Base-by-base conservation (phyloP, 2,329 filamentous ascomycete species). In the Karstenula rhodostoma region DNA sequence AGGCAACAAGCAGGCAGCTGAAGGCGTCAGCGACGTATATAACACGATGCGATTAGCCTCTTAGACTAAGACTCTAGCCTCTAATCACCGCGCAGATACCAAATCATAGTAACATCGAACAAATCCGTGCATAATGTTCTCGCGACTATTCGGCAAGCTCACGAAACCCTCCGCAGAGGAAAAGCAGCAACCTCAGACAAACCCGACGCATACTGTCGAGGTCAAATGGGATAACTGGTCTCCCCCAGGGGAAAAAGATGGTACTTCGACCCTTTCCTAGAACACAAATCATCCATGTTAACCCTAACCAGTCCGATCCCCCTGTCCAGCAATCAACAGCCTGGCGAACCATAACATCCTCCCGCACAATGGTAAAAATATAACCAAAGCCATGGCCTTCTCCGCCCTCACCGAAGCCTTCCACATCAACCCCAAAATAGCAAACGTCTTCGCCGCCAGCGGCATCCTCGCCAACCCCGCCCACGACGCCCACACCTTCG, bases 291-390 rank as follows among this genome's bases (percentile, higher is more conserved):
- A 4, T 17, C 25, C 6, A 22, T 40, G 13, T n/a, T 57, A 35
- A 57, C 56, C 19, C 27, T 4, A 32, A 19, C 2, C 32, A 53
- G 35, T 59, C 40, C 49, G 64, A 25, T 52, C 54, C 3, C 70
- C 72, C 12, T 74, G 71, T 44, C 70, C 70, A 4, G 67, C 58
- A 10, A 54, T 71, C 29, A 74, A 74, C 37, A 57, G 62, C 15
- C 63, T 70, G 27, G 70, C 69, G 12, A 74, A 74, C 52, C 70
- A 71, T 50, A 52, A 57, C 55, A 63, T 75, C 57, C 53, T 75
- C n/a, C 68, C 71, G 9, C 67, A 66, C 40, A 49, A 67, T 50
- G 74, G 73, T 27, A 69, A 67, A 59, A 63, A 63, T 22, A 64
- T 75, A 22, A 74, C 71, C 1, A 60, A 74, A 35, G 64, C 68